phyloP scores from a whole-genome alignment of 176 grass and related monocot genomes.

The Juncus inflexus region DNA sequence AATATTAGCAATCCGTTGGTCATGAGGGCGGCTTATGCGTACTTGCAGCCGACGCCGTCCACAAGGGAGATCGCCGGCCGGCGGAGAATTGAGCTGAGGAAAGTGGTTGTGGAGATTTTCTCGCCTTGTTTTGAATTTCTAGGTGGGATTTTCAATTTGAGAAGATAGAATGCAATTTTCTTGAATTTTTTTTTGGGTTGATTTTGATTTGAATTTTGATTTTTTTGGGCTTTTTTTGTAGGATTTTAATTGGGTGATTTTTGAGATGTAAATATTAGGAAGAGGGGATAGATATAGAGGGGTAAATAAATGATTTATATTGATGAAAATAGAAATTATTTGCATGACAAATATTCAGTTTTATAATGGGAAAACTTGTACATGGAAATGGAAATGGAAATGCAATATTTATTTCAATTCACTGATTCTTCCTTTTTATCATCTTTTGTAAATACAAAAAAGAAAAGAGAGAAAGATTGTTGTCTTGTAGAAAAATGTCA shows the following conservation, averaged over 20 bases:
- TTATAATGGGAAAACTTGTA: no score
- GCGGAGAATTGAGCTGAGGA: background rate
- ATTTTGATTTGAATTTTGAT: slow-evolving; percentile 7
- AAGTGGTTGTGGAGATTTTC: slow-evolving; percentile 5
- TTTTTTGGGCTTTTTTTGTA: no score
- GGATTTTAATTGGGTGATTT: background rate
- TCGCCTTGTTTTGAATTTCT: slow-evolving; percentile 25
- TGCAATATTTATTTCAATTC: no score
- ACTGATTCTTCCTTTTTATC: no score
- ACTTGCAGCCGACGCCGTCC: slow-evolving; percentile 67
- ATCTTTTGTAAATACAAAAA: background rate
- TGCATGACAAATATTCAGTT: no score
- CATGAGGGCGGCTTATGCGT: slow-evolving; percentile 70
- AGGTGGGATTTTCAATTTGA: slow-evolving; percentile 25
- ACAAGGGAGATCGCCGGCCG: slow-evolving; percentile 27
- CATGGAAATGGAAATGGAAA: no score
- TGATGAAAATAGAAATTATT: background rate
- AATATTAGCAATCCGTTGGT: slow-evolving; percentile 73
- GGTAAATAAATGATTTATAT: slow-evolving; percentile 13
- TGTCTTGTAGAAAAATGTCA: background rate
- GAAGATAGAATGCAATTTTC: background rate
- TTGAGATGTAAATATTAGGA: slow-evolving; percentile 29
- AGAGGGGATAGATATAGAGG: background rate
- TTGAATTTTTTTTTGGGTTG: background rate
- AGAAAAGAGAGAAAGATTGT: background rate